A percentile compares a stretch with the other conserved stretches of the same genome.
These are phyloP conservation scores for Fusarium coicis DNA, from an alignment of 2,329 filamentous ascomycete species.

Conservation along the genomic window DNA sequence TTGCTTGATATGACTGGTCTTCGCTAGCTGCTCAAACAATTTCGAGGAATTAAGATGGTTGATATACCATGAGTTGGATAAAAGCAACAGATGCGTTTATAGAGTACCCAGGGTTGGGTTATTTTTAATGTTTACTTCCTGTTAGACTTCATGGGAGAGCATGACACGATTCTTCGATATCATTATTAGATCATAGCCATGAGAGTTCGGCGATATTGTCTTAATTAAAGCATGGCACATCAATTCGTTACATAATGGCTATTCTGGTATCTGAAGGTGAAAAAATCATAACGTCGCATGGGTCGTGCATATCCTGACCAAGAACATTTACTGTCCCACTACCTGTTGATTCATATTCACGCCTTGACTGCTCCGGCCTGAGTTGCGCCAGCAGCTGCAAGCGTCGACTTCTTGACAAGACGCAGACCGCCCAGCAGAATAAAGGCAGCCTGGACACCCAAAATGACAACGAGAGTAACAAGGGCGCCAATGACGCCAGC, in stretches of 20 bases:
- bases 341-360: constrained; percentile 1
- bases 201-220: neutral
- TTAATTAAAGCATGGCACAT: neutral
- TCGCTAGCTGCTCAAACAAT: constrained; percentile 27
- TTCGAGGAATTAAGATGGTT: constrained; percentile 16
- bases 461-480: constrained; percentile 64
- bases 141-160: neutral
- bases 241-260: neutral
- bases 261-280: constrained; percentile 5
- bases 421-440: constrained; percentile 57
- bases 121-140: constrained; percentile 13
- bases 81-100: neutral
- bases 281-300: constrained; percentile 7
- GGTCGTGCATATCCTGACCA: neutral
- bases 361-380: constrained; percentile 37
- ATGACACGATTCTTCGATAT: neutral
- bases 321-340: neutral
- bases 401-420: constrained; percentile 59
- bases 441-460: constrained; percentile 57
- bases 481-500: constrained; percentile 85
- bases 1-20: constrained; percentile 60
- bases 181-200: neutral
- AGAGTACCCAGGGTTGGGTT: neutral
- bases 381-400: constrained; percentile 31
- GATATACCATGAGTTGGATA: constrained; percentile 9